Evolutionary conservation across 2,329 filamentous ascomycete species (phyloP), one percentile per base, ranked within the genome.

Genomic region (Leptographium lundbergii): DNA sequence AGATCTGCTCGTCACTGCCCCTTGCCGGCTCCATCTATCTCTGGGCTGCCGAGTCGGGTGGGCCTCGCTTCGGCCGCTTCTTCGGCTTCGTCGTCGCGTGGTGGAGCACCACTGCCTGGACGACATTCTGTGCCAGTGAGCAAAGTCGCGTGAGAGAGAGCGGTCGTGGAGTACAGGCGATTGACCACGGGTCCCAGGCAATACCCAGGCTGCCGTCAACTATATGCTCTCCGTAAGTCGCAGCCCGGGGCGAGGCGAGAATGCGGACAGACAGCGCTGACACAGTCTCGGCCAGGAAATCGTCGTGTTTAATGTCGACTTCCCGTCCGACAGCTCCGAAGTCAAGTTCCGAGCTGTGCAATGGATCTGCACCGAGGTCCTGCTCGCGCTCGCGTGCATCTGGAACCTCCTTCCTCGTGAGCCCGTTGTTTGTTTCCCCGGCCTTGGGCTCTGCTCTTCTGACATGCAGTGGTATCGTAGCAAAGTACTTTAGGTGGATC

Each of bases 91-190:
- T 62, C 22, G 61, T 62, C 4, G 61, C 61, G 11, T 62, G 61
- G 61, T 62, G 61, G 61, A 59, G 56, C 27, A 62, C 61, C 11
- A 62, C 61, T 4, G 61, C 61, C 3, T 62, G 61, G 61, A 62
- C 61, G 32, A 62, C 61, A 2, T 62, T 62, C n/a, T 62, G 61
- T 34, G 61, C 61, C 50, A 62, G 60, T 56, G 25, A 22, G 54
- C 36, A 39, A 13, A 17, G 36, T 6, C 36, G 13, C 9, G 13
- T 39, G 36, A 13, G 14, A 14, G 13, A 39, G 14, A 39, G 36
- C 36, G 34, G 36, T 17, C 9, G 14, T 39, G 13, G 36, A 17
- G 36, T 13, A 39, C 13, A 39, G 6, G 34, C 4, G 4, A 17
- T 13, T 39, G 36, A 39, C 36, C 13, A 39, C 36, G 14, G 36